Evolutionary conservation across 805 yeast genomes (phyloP).

Genomic region (Candida rishiriensis): DNA sequence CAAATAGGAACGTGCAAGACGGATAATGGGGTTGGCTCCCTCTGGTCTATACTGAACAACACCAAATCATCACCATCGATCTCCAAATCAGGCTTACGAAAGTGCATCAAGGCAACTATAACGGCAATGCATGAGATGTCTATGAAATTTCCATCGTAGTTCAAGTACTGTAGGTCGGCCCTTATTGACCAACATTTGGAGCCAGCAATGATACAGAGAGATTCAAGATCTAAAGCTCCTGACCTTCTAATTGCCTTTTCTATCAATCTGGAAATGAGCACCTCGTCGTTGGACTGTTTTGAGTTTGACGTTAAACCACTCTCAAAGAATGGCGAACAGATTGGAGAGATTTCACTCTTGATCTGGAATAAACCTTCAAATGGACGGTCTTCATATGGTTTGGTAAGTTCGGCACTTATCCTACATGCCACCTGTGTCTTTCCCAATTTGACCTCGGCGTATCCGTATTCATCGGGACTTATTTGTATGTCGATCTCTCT

Average conservation of each 20-base stretch:
- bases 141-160: constrained; percentile 89
- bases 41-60: constrained; percentile 67
- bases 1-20: constrained; percentile 88
- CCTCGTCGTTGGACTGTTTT: constrained; percentile 71
- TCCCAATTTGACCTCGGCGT: constrained; percentile 75
- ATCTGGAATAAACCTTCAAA: constrained; percentile 88
- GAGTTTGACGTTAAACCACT: constrained; percentile 40
- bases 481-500: constrained; percentile 62
- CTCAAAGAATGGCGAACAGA: constrained; percentile 86
- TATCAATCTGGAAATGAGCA: constrained; percentile 71
- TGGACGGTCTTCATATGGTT: constrained; percentile 87
- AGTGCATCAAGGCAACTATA: constrained; percentile 79
- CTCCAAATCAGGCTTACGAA: constrained; percentile 76
- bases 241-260: constrained; percentile 92
- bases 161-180: constrained; percentile 84
- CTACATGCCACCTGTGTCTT: constrained; percentile 66
- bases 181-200: constrained; percentile 85
- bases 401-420: constrained; percentile 68
- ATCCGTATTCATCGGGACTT: constrained; percentile 67
- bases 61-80: constrained; percentile 61
- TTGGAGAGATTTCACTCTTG: constrained; percentile 80
- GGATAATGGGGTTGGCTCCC: constrained; percentile 83
- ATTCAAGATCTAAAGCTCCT: constrained; percentile 86
- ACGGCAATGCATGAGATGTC: constrained; percentile 91
- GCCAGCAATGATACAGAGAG: constrained; percentile 87